These are phyloP conservation scores for Thelonectria discophora DNA, from an alignment of 2,329 filamentous ascomycete genomes.

Conservation along the genomic window DNA sequence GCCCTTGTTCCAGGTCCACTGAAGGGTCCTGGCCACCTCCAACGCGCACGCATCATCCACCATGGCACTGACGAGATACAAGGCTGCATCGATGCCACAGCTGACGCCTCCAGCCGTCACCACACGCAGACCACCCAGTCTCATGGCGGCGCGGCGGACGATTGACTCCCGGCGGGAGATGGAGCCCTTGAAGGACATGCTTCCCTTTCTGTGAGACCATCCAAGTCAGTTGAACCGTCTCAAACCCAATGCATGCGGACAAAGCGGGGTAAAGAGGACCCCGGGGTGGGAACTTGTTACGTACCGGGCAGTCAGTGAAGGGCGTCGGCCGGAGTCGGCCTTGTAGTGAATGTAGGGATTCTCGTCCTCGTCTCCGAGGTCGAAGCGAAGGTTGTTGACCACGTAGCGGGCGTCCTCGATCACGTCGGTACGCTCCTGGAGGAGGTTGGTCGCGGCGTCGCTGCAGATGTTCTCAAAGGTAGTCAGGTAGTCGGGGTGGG, in stretches of 20 bases:
- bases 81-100: slow-evolving; percentile 81
- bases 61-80: slow-evolving; percentile 86
- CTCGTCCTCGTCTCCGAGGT: slow-evolving; percentile 81
- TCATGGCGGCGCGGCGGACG: slow-evolving; percentile 78
- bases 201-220: slow-evolving; percentile 71
- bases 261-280: slow-evolving; percentile 37
- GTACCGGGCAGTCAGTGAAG: slow-evolving; percentile 66
- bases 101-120: slow-evolving; percentile 83
- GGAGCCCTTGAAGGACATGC: slow-evolving; percentile 80
- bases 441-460: slow-evolving; percentile 73
- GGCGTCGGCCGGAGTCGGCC: slow-evolving; percentile 70
- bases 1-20: slow-evolving; percentile 88
- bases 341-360: slow-evolving; percentile 85
- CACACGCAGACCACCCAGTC: slow-evolving; percentile 74
- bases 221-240: slow-evolving; percentile 38
- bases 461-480: slow-evolving; percentile 84
- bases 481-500: slow-evolving; percentile 82
- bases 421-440: slow-evolving; percentile 82
- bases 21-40: slow-evolving; percentile 78
- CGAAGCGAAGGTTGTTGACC: slow-evolving; percentile 90
- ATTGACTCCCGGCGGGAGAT: slow-evolving; percentile 82
- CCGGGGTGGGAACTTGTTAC: slow-evolving; percentile 43
- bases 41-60: slow-evolving; percentile 80
- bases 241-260: slow-evolving; percentile 31
- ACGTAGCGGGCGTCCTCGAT: slow-evolving; percentile 84